phyloP scores from a whole-genome alignment of 2,329 filamentous ascomycete species.

The Rhynchosporium graminicola region DNA sequence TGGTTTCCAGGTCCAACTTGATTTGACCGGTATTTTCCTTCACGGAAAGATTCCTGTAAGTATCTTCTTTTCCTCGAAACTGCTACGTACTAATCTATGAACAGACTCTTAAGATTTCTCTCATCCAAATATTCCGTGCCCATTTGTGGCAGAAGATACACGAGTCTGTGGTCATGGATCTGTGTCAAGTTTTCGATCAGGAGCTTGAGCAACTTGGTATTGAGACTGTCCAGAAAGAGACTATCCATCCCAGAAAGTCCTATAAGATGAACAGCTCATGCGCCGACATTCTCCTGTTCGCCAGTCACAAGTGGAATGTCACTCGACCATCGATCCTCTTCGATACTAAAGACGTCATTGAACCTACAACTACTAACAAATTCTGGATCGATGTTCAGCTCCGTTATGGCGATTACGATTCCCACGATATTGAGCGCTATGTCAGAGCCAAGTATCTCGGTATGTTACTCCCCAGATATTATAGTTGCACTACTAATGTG shows the following conservation, averaged over 20 bases:
- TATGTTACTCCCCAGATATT: no score
- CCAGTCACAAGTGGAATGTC: conserved; percentile 98
- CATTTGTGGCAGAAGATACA: conserved; percentile 99
- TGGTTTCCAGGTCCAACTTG: conserved; percentile 98
- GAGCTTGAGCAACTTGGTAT: conserved; percentile 94
- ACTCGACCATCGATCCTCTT: conserved; percentile 90
- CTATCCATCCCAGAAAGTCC: conserved; percentile 96
- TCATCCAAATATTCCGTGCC: conserved; percentile 98
- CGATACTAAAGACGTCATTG: conserved; percentile 94
- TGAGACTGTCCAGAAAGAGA: conserved; percentile 98
- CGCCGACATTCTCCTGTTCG: conserved; percentile 94
- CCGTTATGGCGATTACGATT: conserved; percentile 97
- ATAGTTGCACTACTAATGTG: no score
- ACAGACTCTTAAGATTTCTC: conserved; percentile 84
- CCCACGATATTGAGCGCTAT: conserved; percentile 97
- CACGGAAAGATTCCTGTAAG: conserved; percentile 89
- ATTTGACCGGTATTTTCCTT: conserved; percentile 97
- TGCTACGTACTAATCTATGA: background rate
- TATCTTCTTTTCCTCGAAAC: background rate
- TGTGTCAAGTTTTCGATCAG: conserved; percentile 77
- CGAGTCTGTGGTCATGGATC: conserved; percentile 97
- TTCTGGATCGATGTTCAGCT: conserved; percentile 99
- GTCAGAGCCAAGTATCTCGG: conserved; percentile 90
- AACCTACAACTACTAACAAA: conserved; percentile 93
- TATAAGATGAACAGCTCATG: conserved; percentile 99